A percentile compares a stretch with the other conserved stretches of the same genome.
phyloP scores from a whole-genome alignment of 495 filamentous ascomycete genomes.

The Aspergillus hancockii region DNA sequence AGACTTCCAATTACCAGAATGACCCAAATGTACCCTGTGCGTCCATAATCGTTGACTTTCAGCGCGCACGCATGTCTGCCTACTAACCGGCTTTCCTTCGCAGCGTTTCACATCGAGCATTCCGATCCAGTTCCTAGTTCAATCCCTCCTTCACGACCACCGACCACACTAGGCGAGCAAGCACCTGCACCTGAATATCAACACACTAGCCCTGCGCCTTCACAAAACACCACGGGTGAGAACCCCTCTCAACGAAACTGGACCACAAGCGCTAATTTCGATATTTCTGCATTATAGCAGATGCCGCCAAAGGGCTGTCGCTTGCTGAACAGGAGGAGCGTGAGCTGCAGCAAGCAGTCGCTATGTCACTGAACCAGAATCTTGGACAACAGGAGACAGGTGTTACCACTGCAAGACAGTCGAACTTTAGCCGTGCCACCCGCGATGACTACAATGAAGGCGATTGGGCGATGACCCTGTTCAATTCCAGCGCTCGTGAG shows the following conservation, averaged over 20 bases:
- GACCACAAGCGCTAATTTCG: constrained; percentile 4
- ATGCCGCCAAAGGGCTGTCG: constrained; percentile 44
- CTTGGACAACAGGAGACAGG: constrained; percentile 59
- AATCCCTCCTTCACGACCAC: constrained; percentile 66
- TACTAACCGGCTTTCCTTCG: constrained; percentile 13
- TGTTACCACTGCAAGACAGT: constrained; percentile 43
- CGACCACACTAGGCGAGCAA: constrained; percentile 59
- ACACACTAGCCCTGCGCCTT: constrained; percentile 8
- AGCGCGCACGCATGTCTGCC: background rate
- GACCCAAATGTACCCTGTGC: constrained; percentile 27
- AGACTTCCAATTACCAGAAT: constrained; percentile 27
- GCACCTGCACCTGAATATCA: constrained; percentile 16
- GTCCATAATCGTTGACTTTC: background rate
- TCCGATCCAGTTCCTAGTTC: constrained; percentile 51
- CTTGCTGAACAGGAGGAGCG: constrained; percentile 56
- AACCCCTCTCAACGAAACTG: background rate
- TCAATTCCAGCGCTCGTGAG: constrained; percentile 56
- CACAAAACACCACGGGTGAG: constrained; percentile 29
- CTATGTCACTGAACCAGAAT: constrained; percentile 50
- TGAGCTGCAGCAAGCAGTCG: constrained; percentile 59
- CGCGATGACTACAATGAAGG: constrained; percentile 68
- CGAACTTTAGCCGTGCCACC: constrained; percentile 73
- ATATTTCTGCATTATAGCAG: constrained; percentile 27
- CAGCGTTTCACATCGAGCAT: constrained; percentile 60
- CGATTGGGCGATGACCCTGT: constrained; percentile 74